Evolutionary conservation across 805 yeast genomes (phyloP), one percentile per base, ranked within the genome.

Genomic region (Wickerhamiella azymoides): DNA sequence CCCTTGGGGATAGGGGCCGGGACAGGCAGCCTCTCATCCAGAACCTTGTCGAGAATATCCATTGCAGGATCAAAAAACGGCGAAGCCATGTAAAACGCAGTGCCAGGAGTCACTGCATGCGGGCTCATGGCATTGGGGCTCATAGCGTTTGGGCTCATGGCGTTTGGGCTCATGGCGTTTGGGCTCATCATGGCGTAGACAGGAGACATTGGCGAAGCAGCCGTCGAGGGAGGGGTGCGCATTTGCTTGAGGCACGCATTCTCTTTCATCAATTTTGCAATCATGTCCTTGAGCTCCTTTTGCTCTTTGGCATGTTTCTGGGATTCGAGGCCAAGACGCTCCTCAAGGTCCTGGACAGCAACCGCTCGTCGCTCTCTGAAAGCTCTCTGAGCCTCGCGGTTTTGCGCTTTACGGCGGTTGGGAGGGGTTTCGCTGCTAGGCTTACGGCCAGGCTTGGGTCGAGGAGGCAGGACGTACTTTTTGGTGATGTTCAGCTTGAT

Each of bases 291-390:
- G 46, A 88, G 67, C 58, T 82, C 93, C 48, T 27, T 82, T 81
- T 16, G 95, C 93, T 55, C 93, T 67, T 52, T 95, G 70, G 55
- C 57, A 39, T 54, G 55, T 39, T 60, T 85, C 93, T 52, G 96
- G 67, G 65, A 84, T 84, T 2, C 96, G 93, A 48, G 94, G 60
- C 67, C 88, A 94, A 18, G 96, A 94, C 86, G 86, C 62, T 83
- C 73, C 59, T 88, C 97, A 45, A 89, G 56, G 19, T 58, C 65
- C 26, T 57, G 57, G 14, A 66, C 52, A 6, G 62, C 82, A 78
- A 18, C 67, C 56, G 64, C 97, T 83, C 54, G 94, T 66, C 2
- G 89, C 66, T 58, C 98, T 83, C n/a, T 94, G 82, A 24, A 69
- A 64, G 2, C 71, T 45, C 82, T 88, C 51, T 73, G 96, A 2